Evolutionary conservation across 2,329 filamentous ascomycete genomes (phyloP).

Genomic region (Ophiostoma tasmaniense): DNA sequence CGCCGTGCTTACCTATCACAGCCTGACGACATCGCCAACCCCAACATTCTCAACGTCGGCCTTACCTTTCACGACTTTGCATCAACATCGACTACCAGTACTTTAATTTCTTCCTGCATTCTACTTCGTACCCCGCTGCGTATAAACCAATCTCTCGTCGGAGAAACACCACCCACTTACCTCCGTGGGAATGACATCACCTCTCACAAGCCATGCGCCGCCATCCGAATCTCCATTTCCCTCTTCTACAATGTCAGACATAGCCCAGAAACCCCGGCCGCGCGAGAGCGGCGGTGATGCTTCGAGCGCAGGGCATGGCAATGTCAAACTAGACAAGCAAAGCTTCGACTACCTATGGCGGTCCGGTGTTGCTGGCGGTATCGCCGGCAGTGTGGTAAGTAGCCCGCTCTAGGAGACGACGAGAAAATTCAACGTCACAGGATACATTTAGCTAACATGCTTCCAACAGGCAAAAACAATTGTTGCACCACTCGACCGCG

Average conservation of each 20-base stretch:
- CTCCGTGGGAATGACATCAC: constrained; percentile 44
- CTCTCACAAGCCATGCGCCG: constrained; percentile 45
- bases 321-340: constrained; percentile 51
- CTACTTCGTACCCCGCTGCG: background rate
- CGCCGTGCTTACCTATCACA: background rate
- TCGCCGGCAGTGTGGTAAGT: constrained; percentile 81
- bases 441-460: background rate
- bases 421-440: too few relatives aligned
- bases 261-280: constrained; percentile 34
- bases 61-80: background rate
- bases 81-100: background rate
- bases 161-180: background rate
- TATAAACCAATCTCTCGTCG: background rate
- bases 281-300: constrained; percentile 27
- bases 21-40: background rate
- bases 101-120: background rate
- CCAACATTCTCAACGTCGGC: background rate
- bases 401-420: too few relatives aligned
- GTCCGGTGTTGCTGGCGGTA: constrained; percentile 75
- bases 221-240: constrained; percentile 9
- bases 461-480: constrained; percentile 73
- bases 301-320: constrained; percentile 34
- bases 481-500: constrained; percentile 89
- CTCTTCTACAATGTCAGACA: constrained; percentile 42
- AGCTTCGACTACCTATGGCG: constrained; percentile 77